phyloP scores from a whole-genome alignment of 2,329 filamentous ascomycete genomes.

The Clarireedia paspali region DNA sequence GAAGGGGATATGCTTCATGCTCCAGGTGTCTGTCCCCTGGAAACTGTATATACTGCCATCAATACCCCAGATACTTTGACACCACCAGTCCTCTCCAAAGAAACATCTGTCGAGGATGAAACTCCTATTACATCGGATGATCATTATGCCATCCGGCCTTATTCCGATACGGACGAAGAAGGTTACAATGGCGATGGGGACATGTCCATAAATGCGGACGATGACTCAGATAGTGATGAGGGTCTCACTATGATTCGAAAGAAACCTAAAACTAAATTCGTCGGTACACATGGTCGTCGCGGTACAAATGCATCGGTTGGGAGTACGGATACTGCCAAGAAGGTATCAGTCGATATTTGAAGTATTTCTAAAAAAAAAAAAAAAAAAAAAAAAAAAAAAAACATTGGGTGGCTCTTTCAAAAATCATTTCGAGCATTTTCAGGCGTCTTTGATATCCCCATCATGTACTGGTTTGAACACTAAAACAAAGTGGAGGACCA shows the following conservation, averaged over 20 bases:
- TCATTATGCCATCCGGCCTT: conserved; percentile 8
- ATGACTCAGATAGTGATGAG: conserved; percentile 29
- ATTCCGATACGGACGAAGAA: conserved; percentile 22
- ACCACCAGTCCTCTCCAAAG: conserved; percentile 22
- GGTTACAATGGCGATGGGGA: conserved; percentile 27
- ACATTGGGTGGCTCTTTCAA: neutral
- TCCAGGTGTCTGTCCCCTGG: conserved; percentile 41
- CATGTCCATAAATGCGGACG: conserved; percentile 14
- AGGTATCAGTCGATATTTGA: conserved; percentile 29
- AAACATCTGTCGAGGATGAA: conserved; percentile 12
- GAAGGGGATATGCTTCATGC: conserved; percentile 51
- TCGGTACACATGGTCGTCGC: conserved; percentile 33
- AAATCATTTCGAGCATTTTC: neutral
- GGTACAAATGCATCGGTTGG: conserved; percentile 54
- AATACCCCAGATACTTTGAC: conserved; percentile 25
- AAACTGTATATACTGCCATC: conserved; percentile 15
- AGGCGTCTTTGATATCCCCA: neutral
- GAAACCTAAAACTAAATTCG: conserved; percentile 31
- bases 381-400: neutral
- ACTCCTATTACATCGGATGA: conserved; percentile 3
- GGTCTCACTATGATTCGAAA: conserved; percentile 26
- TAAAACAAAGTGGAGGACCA: too few species aligned
- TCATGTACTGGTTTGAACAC: too few species aligned
- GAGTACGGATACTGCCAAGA: conserved; percentile 58
- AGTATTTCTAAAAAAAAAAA: neutral